These are phyloP conservation scores for Phytophthora cactorum DNA, from an alignment of 352 stramenopile species.

Conservation along the genomic window DNA sequence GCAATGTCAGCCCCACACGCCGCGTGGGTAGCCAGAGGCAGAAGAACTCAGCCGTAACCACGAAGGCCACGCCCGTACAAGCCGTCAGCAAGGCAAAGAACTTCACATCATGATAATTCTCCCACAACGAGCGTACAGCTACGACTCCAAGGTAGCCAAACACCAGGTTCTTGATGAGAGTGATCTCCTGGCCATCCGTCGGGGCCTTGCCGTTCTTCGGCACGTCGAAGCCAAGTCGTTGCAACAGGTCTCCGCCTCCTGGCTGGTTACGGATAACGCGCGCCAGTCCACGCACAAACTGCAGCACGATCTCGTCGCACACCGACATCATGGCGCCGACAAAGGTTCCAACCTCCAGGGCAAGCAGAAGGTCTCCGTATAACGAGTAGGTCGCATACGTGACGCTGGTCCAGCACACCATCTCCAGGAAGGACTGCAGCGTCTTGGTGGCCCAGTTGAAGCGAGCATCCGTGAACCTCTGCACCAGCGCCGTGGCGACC, in stretches of 20 bases:
- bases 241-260: conserved; percentile 60
- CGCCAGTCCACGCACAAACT: conserved; percentile 66
- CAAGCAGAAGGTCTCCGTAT: conserved; percentile 61
- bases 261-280: conserved; percentile 76
- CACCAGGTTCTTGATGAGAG: conserved; percentile 80
- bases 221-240: conserved; percentile 75
- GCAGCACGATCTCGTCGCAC: conserved; percentile 78
- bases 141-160: conserved; percentile 80
- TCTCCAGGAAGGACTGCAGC: conserved; percentile 83
- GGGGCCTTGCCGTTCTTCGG: conserved; percentile 70
- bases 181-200: conserved; percentile 69
- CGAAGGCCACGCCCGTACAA: conserved; percentile 71
- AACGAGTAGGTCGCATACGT: conserved; percentile 70
- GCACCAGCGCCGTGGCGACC: conserved; percentile 57
- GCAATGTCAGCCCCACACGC: conserved; percentile 70
- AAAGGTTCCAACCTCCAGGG: conserved; percentile 74
- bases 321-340: conserved; percentile 83
- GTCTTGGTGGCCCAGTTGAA: conserved; percentile 88
- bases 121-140: conserved; percentile 64
- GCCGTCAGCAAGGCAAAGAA: conserved; percentile 71
- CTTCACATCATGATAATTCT: conserved; percentile 76
- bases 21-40: conserved; percentile 81
- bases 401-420: conserved; percentile 75
- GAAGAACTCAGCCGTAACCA: conserved; percentile 78
- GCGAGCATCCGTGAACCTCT: conserved; percentile 70